Base-by-base conservation (phyloP, 108 stramenopile genomes). In the Cyclostephanos invisitatus region DNA sequence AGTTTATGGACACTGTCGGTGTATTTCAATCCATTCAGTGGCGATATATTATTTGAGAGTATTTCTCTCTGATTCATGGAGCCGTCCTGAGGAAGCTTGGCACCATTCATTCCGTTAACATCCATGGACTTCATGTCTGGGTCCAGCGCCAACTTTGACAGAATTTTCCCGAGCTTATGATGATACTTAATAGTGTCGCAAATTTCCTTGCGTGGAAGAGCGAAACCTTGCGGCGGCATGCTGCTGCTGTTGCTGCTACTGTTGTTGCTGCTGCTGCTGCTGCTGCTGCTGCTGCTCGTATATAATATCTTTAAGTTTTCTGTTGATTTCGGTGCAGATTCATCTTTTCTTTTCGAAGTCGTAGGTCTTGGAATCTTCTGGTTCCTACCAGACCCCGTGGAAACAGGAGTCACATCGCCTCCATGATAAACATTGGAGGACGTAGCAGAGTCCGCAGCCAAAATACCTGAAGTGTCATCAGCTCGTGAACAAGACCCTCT, bases 81-180 rank as follows among this genome's bases (percentile, higher is more conserved):
- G n/a, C 47, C 24, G 17, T 36, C 58, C 21, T 20, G 47, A 1
- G 51, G 22, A 44, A 17, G 7, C 46, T 4, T 42, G 8, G 62
- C 21, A 25, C 46, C 12, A 25, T 37, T 62, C 38, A 22, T 57
- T 17, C 11, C 15, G 47, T 7, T 48, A 3, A 47, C 40, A 37
- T 36, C 29, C 12, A 27, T 42, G 21, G 44, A 55, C 46, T 73
- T 64, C 8, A 73, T 64, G 64, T 65, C 73, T 29, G 40, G 64
- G 58, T 65, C 62, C 47, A 73, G 48, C 17, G 64, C 73, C 37
- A 73, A 48, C 59, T 73, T 65, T 15, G 64, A 73, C 18, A 73
- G 62, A 29, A 64, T 57, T 35, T 44, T 24, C 12, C 73, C 73
- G 6, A 73, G 50, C 17, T 47, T 7, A 2, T 65, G 37, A 49